Base-by-base conservation (phyloP, 1,139 yeast genomes). In the Pneumocystis wakefieldiae region DNA sequence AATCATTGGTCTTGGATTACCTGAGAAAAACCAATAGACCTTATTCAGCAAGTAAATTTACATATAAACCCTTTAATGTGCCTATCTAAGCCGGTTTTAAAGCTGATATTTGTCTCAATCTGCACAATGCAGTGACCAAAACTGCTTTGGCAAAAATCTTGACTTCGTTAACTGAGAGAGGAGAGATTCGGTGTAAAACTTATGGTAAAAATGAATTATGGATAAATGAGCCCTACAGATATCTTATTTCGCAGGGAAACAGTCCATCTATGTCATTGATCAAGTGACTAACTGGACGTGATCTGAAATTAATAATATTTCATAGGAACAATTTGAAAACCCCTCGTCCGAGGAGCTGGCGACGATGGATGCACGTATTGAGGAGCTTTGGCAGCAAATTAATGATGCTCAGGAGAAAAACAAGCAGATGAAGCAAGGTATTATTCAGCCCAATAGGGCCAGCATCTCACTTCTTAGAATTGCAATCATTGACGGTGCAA, bases 1-100 rank as follows among this genome's bases (percentile, higher is more conserved):
- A 48, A 10, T 6, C 55, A 17, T 60, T 64, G 35, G 69, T 74
- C 35, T 64, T 71, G 37, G 69, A 69, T 3, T 77, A 77, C 67
- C 69, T 78, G 71, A 67, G 70, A 62, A 66, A 67, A 3, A 77
- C 74, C 68, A 77, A 77, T 69, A 72, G 77, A 61, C 80, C 78
- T 10, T 75, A 76, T 64, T 74, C 78, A 1, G 72, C 73, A 3
- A 71, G 63, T 62, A 37, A 32, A 5, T 48, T 4, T 37, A 12
- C 24, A 19, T 19, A 32, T 32, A 32, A 5, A 32, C 1, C 6
- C 6, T 32, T 1, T 32, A 32, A 32, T 32, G 4, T 7, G 24
- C n/a, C 2, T 57, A 4, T 32, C 35, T 57, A 19, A 37, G 3
- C 1, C 6, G n/a, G 7, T 5, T 12, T 24, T 39, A 19, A 24